Evolutionary conservation across 169 alveolate genomes (phyloP).

Genomic region (Perkinsus olseni): DNA sequence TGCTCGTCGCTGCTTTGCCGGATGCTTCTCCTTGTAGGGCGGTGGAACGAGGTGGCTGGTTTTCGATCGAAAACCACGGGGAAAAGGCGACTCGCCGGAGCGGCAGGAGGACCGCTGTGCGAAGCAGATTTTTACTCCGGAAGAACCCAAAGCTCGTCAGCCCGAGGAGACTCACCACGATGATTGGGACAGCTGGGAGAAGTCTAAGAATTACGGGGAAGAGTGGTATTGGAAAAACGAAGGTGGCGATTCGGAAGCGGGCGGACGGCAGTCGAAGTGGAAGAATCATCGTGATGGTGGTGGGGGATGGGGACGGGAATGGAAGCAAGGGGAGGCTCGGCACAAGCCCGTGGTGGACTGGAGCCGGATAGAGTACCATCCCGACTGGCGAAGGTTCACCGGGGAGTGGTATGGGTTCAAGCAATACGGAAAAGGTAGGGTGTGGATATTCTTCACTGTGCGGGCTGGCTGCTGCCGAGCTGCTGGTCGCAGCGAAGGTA

Average conservation of each 20-base stretch:
- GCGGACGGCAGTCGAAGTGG: background rate
- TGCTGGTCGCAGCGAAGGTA: background rate
- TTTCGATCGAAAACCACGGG: background rate
- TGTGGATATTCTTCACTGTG: background rate
- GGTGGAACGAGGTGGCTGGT: background rate
- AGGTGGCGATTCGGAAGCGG: background rate
- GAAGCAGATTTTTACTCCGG: too few relatives aligned
- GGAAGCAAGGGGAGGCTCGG: background rate
- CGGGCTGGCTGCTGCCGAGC: background rate
- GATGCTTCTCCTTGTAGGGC: background rate
- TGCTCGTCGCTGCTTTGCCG: too few relatives aligned
- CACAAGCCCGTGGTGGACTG: background rate
- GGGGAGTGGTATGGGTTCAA: background rate
- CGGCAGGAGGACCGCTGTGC: background rate
- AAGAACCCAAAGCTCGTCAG: background rate
- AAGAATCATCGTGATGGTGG: background rate
- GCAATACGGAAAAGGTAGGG: background rate
- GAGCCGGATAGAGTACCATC: background rate
- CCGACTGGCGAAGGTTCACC: background rate
- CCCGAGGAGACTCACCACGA: background rate
- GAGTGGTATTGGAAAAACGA: background rate
- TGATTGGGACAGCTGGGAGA: background rate
- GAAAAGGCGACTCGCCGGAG: background rate
- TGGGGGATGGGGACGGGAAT: background rate
- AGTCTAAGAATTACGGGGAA: background rate